Conservation (phyloP, 495 filamentous ascomycete genomes). For the Chaetomium tenue region DNA sequence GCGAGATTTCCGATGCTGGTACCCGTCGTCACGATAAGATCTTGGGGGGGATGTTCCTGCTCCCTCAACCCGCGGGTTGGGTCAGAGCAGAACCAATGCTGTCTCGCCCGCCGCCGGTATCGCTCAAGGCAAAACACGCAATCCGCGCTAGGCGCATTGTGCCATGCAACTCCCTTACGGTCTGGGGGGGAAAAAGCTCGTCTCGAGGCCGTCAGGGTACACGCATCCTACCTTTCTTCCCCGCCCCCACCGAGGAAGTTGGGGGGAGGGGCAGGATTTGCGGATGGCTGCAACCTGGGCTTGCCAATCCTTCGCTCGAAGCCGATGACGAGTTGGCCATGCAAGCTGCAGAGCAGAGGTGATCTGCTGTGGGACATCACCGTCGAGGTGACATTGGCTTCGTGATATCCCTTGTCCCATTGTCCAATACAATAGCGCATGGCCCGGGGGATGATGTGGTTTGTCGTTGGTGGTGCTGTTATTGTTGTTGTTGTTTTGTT, state of each 20-base stretch:
- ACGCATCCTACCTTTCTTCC: neutral
- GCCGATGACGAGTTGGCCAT: neutral
- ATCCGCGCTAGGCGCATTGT: conserved; percentile 15
- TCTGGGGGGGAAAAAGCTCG: neutral
- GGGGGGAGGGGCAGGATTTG: neutral
- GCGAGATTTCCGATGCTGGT: neutral
- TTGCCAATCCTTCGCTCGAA: neutral
- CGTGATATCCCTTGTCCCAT: neutral
- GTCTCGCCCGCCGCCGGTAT: conserved; percentile 5
- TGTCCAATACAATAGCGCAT: neutral
- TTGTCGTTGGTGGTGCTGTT: neutral
- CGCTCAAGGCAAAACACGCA: conserved; percentile 3
- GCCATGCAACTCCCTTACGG: neutral
- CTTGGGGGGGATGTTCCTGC: neutral
- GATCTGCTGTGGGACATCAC: conserved; percentile 6
- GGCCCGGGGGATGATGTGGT: neutral
- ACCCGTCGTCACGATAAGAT: neutral
- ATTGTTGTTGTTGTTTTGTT: neutral
- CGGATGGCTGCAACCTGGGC: conserved; percentile 7
- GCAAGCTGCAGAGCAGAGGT: conserved; percentile 4
- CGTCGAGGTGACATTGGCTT: neutral
- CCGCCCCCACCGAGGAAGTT: conserved; percentile 12
- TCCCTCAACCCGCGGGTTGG: neutral
- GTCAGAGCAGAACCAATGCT: neutral
- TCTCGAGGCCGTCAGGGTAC: conserved; percentile 4